Percentiles rank a stretch among this genome's conserved stretches.
Conservation (phyloP, 108 stramenopile species). For the Nitzschia putrida region DNA sequence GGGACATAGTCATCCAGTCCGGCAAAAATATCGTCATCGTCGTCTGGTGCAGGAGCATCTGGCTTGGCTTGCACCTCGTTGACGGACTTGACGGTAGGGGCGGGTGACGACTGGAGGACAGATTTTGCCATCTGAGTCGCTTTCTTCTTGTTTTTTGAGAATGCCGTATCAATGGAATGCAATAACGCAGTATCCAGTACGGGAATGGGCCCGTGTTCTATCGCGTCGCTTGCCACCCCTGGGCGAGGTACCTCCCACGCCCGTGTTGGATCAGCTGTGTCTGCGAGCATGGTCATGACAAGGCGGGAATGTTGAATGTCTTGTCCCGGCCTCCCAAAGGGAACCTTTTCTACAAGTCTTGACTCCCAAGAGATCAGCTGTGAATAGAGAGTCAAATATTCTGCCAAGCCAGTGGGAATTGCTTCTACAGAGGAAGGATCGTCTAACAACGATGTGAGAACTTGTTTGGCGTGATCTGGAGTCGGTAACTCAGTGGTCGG, state of each 20-base stretch:
- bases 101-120: not conserved
- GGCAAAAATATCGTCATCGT: slow-evolving; percentile 82
- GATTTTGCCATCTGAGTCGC: too few relatives aligned
- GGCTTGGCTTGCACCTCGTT: not conserved
- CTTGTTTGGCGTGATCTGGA: slow-evolving; percentile 21
- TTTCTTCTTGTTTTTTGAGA: slow-evolving; percentile 1
- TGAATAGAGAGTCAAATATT: slow-evolving; percentile 12
- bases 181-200: not conserved
- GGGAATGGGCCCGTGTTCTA: not conserved
- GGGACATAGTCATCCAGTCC: slow-evolving; percentile 60
- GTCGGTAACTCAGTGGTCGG: slow-evolving; percentile 18
- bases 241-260: slow-evolving; percentile 47
- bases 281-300: slow-evolving; percentile 22
- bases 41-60: slow-evolving; percentile 15
- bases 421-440: not conserved
- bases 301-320: slow-evolving; percentile 28
- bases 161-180: not conserved
- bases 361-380: not conserved
- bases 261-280: slow-evolving; percentile 26
- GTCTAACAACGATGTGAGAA: not conserved
- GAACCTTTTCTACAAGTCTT: not conserved
- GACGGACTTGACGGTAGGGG: not conserved
- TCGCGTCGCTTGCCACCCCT: not conserved
- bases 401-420: slow-evolving; percentile 3
- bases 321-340: slow-evolving; percentile 23